Evolutionary conservation across 2,329 filamentous ascomycete genomes (phyloP).

Genomic region (Ophiostoma montium): DNA sequence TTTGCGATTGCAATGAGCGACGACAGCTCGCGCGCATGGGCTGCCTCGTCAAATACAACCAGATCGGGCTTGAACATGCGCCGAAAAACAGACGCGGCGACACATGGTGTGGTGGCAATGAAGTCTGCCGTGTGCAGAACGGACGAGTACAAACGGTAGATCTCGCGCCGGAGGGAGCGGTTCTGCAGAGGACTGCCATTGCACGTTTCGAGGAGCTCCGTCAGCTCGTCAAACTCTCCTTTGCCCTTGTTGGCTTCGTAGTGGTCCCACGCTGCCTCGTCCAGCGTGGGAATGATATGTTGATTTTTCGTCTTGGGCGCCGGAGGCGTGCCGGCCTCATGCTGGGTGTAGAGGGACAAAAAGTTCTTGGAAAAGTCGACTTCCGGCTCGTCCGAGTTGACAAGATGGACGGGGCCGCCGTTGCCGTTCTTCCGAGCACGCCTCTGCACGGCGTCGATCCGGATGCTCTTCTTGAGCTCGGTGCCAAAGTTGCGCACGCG

Average conservation of each 20-base stretch:
- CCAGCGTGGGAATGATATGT: slow-evolving; percentile 23
- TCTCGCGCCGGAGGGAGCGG: slow-evolving; percentile 16
- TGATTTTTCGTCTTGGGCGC: slow-evolving; percentile 14
- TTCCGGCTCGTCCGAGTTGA: slow-evolving; percentile 5
- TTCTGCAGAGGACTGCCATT: slow-evolving; percentile 13
- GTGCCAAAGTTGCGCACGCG: slow-evolving; percentile 14
- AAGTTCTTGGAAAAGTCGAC: slow-evolving; percentile 20
- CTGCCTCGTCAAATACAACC: slow-evolving; percentile 66
- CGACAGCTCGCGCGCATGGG: slow-evolving; percentile 31
- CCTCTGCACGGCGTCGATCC: neutral
- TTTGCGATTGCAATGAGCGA: slow-evolving; percentile 30
- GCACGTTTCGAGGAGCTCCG: slow-evolving; percentile 22
- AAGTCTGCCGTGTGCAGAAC: slow-evolving; percentile 28
- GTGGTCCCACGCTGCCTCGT: slow-evolving; percentile 29
- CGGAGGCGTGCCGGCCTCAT: neutral
- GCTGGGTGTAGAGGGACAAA: slow-evolving; percentile 19
- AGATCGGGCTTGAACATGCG: slow-evolving; percentile 63
- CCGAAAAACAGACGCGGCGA: slow-evolving; percentile 24
- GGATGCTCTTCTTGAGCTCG: slow-evolving; percentile 10
- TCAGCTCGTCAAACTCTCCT: slow-evolving; percentile 21
- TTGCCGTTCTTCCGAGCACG: neutral
- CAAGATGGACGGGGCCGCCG: neutral
- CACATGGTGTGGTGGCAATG: slow-evolving; percentile 32
- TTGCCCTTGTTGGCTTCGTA: slow-evolving; percentile 21
- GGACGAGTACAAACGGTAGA: slow-evolving; percentile 24